Evolutionary conservation across 2,329 filamentous ascomycete species (phyloP), one percentile per base, ranked within the genome.

Genomic region (Arachnomyces sp.): DNA sequence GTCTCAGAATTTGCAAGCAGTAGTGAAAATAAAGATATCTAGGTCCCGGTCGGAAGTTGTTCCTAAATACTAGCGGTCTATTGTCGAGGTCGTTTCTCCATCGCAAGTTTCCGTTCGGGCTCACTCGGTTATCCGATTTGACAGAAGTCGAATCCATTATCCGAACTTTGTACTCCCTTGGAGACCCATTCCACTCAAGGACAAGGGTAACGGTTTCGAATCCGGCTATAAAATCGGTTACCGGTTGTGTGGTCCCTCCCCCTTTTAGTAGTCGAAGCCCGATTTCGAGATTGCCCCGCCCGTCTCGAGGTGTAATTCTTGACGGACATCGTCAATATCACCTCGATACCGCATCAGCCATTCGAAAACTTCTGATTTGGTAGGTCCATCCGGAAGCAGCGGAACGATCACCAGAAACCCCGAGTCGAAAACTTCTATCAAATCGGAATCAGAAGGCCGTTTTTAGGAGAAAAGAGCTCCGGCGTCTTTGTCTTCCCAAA

Each of bases 21-120:
- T 49, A 52, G 16, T 52, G 49, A 12, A 51, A 51, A 15, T 53
- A 53, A 1, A 53, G 12, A 35, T 49, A 53, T 4, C 49, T 11
- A 2, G 45, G 47, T 14, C 39, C 40, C 3, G 50, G 49, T 8
- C 50, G 35, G 13, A 42, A 49, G 3, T 16, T 12, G 1, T 18
- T 39, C 9, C 36, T 37, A 28, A 50, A 53, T 9, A 39, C 14
- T 4, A 51, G 29, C n/a, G 16, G 33, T 18, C 34, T 32, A 14
- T 38, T 36, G 25, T 51, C 44, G 7, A 49, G 43, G 18, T 47
- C 46, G 18, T 47, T 44, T 16, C 28, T 40, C 32, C 36, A 50
- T 9, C 31, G 45, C 3, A 44, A 16, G 7, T 9, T n/a, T 13
- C 9, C 28, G 28, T 6, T 4, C 9, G 5, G 8, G 3, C 12